Percentiles rank a stretch among this genome's conserved stretches.
Conservation (phyloP, 1,139 yeast species). For the Nakaseomyces kungkrabaensis region DNA sequence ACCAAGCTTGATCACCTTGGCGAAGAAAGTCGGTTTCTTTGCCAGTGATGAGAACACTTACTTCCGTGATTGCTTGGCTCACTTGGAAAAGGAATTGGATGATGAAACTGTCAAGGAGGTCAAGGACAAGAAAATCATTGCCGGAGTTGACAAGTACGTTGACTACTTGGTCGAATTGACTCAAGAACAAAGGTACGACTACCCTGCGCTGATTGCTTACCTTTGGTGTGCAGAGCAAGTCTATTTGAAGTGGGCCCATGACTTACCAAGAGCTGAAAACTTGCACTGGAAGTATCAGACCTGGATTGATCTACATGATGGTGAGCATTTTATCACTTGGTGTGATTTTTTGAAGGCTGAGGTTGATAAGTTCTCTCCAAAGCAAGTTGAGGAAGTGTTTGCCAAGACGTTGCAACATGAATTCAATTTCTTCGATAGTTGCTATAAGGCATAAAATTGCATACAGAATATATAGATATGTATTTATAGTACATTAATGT, state of each 20-base stretch:
- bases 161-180: slow-evolving; percentile 31
- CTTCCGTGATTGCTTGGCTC: slow-evolving; percentile 31
- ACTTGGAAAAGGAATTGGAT: slow-evolving; percentile 21
- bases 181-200: slow-evolving; percentile 27
- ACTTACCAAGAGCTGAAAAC: slow-evolving; percentile 22
- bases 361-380: slow-evolving; percentile 33
- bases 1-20: slow-evolving; percentile 33
- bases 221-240: slow-evolving; percentile 42
- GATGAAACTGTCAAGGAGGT: slow-evolving; percentile 11
- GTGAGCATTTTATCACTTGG: slow-evolving; percentile 40
- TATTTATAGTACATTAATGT: not conserved
- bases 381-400: slow-evolving; percentile 32
- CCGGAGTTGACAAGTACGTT: slow-evolving; percentile 35
- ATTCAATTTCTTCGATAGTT: slow-evolving; percentile 38
- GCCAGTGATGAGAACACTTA: slow-evolving; percentile 42
- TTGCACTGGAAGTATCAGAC: slow-evolving; percentile 39
- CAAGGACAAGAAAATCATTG: slow-evolving; percentile 22
- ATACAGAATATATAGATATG: not conserved
- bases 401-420: slow-evolving; percentile 34
- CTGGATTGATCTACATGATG: slow-evolving; percentile 45
- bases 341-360: slow-evolving; percentile 37
- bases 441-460: slow-evolving; percentile 30
- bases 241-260: slow-evolving; percentile 44
- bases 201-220: slow-evolving; percentile 38
- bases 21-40: slow-evolving; percentile 44